phyloP scores from a whole-genome alignment of 2,329 filamentous ascomycete genomes.

The Chrysoporthe austroafricana region DNA sequence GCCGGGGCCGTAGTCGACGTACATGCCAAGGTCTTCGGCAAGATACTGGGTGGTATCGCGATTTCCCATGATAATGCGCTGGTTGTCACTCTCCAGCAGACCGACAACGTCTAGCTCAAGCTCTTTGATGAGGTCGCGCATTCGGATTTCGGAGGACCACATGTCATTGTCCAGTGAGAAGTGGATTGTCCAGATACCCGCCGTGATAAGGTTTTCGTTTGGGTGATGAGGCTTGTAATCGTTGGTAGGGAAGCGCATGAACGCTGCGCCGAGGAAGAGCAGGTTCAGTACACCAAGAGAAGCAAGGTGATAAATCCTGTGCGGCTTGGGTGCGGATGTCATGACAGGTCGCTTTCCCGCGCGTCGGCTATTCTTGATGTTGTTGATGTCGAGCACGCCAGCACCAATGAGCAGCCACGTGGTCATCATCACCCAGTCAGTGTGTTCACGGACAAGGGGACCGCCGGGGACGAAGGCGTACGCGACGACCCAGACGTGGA shows the following conservation, averaged over 20 bases:
- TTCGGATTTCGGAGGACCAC: constrained; percentile 95
- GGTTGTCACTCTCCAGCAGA: constrained; percentile 89
- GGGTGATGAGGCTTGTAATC: constrained; percentile 90
- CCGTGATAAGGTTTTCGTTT: constrained; percentile 84
- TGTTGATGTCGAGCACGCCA: constrained; percentile 76
- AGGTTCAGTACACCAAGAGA: constrained; percentile 78
- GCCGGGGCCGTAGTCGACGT: constrained; percentile 94
- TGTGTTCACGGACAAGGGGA: constrained; percentile 88
- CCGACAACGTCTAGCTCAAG: constrained; percentile 97
- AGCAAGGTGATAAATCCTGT: constrained; percentile 56
- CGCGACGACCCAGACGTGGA: constrained; percentile 97
- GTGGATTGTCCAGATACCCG: constrained; percentile 98
- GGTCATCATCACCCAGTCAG: constrained; percentile 90
- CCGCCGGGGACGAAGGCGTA: constrained; percentile 98
- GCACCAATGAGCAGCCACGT: constrained; percentile 85
- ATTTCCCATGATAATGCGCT: constrained; percentile 99
- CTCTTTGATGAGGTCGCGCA: constrained; percentile 88
- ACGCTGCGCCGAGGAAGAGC: constrained; percentile 78
- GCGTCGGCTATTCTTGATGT: constrained; percentile 50
- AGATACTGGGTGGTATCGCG: constrained; percentile 94
- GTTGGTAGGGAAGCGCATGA: constrained; percentile 89
- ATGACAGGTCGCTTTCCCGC: constrained; percentile 38
- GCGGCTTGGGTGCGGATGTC: constrained; percentile 36
- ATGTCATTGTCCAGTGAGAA: constrained; percentile 98
- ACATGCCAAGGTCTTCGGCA: constrained; percentile 97